Conservation (phyloP, 1,284 basidiomycete species). For the Volvariella surrecta region DNA sequence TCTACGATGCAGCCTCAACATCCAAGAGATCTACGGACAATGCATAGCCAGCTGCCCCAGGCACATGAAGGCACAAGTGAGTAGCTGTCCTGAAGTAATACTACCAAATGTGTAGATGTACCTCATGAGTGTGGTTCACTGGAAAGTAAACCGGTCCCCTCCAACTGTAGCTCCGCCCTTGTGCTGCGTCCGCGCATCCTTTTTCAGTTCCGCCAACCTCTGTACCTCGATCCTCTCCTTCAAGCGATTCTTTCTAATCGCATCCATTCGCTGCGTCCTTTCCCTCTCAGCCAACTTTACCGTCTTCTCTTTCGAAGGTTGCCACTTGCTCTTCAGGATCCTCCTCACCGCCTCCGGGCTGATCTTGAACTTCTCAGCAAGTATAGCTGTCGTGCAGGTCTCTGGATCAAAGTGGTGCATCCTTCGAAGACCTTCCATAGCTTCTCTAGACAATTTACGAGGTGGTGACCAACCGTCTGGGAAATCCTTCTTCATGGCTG, state of each 20-base stretch:
- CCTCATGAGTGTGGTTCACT: not conserved
- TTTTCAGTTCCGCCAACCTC: slow-evolving; percentile 19
- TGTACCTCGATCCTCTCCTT: slow-evolving; percentile 35
- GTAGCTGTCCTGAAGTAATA: not conserved
- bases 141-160: not conserved
- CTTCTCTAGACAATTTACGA: slow-evolving; percentile 81
- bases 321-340: slow-evolving; percentile 79
- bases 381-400: slow-evolving; percentile 59
- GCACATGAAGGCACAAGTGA: too few relatives aligned
- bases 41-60: too few relatives aligned
- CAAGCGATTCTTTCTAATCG: slow-evolving; percentile 25
- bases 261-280: slow-evolving; percentile 38
- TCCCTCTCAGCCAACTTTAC: slow-evolving; percentile 49
- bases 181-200: slow-evolving; percentile 12
- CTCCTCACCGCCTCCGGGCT: slow-evolving; percentile 82
- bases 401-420: slow-evolving; percentile 66
- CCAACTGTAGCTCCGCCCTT: slow-evolving; percentile 3
- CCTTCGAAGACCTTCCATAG: slow-evolving; percentile 79
- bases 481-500: slow-evolving; percentile 50
- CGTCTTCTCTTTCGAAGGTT: slow-evolving; percentile 51
- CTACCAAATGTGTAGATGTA: not conserved
- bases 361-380: slow-evolving; percentile 76
- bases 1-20: too few relatives aligned
- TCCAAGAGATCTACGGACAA: too few relatives aligned
- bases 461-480: slow-evolving; percentile 82